These are phyloP conservation scores for Extremus antarcticus DNA, from an alignment of 495 filamentous ascomycete species.

Conservation along the genomic window DNA sequence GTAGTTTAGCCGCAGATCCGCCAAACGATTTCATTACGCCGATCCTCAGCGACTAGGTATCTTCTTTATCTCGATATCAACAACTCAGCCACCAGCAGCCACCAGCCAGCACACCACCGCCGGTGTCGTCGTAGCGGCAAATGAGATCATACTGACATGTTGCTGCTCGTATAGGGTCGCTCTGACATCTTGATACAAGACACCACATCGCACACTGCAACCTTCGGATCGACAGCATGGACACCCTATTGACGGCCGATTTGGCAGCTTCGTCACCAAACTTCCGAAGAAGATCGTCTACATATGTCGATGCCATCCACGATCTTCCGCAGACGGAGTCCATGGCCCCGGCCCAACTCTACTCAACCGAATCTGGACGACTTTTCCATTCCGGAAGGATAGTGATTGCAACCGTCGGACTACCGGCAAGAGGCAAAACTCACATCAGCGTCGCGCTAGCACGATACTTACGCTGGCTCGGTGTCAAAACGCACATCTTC, in stretches of 20 bases:
- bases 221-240: constrained; percentile 6
- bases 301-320: constrained; percentile 95
- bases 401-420: constrained; percentile 90
- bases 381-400: constrained; percentile 96
- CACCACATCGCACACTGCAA: too few relatives aligned
- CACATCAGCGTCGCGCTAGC: constrained; percentile 93
- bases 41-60: too few relatives aligned
- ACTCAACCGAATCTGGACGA: constrained; percentile 92
- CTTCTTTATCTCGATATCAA: too few relatives aligned
- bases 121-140: too few relatives aligned
- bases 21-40: too few relatives aligned
- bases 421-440: constrained; percentile 96
- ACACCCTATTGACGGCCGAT: constrained; percentile 43
- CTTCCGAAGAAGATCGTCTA: constrained; percentile 78
- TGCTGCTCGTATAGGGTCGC: too few relatives aligned
- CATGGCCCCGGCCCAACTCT: constrained; percentile 90
- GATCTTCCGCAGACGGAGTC: constrained; percentile 75
- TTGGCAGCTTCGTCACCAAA: constrained; percentile 77
- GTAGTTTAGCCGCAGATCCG: too few relatives aligned
- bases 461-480: constrained; percentile 92
- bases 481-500: constrained; percentile 95
- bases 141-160: too few relatives aligned
- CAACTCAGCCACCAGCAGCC: too few relatives aligned
- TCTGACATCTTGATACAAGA: too few relatives aligned
- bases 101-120: too few relatives aligned